These are phyloP conservation scores for Cyclotella atomus DNA, from an alignment of 108 stramenopile genomes.

Conservation along the genomic window DNA sequence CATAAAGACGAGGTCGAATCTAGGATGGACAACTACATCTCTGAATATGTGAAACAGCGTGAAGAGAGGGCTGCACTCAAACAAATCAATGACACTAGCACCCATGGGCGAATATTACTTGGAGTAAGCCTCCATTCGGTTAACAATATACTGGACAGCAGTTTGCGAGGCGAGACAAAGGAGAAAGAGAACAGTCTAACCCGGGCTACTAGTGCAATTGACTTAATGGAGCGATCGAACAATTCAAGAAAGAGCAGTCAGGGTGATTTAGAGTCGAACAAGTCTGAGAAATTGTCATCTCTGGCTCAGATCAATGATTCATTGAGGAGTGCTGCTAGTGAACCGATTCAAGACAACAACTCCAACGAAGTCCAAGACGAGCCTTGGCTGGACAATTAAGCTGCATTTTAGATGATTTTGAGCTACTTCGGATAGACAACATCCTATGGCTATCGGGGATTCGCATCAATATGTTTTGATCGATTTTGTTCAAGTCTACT, in stretches of 20 bases:
- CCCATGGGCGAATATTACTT: neutral
- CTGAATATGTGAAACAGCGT: constrained; percentile 27
- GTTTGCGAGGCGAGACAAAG: neutral
- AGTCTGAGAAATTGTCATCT: neutral
- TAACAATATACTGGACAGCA: neutral
- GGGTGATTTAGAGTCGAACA: neutral
- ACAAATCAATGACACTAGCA: constrained; percentile 4
- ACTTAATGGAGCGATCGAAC: neutral
- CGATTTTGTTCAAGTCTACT: no score
- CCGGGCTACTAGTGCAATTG: neutral
- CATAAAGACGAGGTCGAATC: constrained; percentile 5
- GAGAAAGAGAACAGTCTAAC: neutral
- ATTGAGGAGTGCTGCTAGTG: no score
- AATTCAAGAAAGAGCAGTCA: neutral
- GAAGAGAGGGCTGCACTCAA: constrained; percentile 16
- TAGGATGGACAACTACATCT: constrained; percentile 36
- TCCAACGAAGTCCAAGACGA: no score
- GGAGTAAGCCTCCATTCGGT: constrained; percentile 8
- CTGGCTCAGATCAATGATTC: neutral
- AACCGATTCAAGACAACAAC: no score
- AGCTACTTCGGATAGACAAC: no score
- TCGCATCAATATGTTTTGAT: no score
- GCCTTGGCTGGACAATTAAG: no score
- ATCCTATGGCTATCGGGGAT: no score
- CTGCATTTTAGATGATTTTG: no score